Evolutionary conservation across 352 stramenopile genomes (phyloP).

Genomic region (Globisporangium iwayamae): DNA sequence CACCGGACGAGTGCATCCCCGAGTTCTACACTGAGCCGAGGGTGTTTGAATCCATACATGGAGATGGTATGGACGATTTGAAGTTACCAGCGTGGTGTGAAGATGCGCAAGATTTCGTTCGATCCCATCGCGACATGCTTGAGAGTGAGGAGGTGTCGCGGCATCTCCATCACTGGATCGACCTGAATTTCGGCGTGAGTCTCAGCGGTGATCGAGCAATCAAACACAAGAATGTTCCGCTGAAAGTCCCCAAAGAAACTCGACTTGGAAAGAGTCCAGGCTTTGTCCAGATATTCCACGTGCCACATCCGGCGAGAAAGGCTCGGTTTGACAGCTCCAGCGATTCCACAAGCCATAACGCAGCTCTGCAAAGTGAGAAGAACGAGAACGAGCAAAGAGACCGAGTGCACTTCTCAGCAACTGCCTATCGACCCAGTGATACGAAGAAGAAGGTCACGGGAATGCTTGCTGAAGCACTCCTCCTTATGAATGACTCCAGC

Average conservation of each 20-base stretch:
- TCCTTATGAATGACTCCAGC: slow-evolving; percentile 12
- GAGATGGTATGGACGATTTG: slow-evolving; percentile 63
- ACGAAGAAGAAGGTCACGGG: slow-evolving; percentile 15
- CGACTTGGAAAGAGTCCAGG: slow-evolving; percentile 53
- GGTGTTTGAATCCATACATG: slow-evolving; percentile 86
- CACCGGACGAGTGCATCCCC: slow-evolving; percentile 94
- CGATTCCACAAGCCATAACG: neutral
- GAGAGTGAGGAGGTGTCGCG: slow-evolving; percentile 87
- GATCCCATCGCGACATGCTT: slow-evolving; percentile 89
- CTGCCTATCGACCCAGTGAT: slow-evolving; percentile 15
- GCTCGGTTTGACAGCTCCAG: neutral
- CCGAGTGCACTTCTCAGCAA: slow-evolving; percentile 8
- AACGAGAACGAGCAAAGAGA: neutral
- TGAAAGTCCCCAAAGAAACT: slow-evolving; percentile 38
- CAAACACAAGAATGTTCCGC: slow-evolving; percentile 89
- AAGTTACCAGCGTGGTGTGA: slow-evolving; percentile 75
- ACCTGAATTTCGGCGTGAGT: slow-evolving; percentile 93
- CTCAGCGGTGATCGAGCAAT: slow-evolving; percentile 80
- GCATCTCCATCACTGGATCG: slow-evolving; percentile 92
- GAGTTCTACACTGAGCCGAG: slow-evolving; percentile 91
- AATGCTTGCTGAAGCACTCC: slow-evolving; percentile 18
- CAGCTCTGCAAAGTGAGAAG: neutral
- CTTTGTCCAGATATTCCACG: slow-evolving; percentile 70
- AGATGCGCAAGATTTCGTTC: slow-evolving; percentile 73
- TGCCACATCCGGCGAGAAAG: slow-evolving; percentile 29